A percentile compares a stretch with the other conserved stretches of the same genome.
These are phyloP conservation scores for Mortierella sp. DNA, from an alignment of 371 early-diverging fungal genomes.

Conservation along the genomic window DNA sequence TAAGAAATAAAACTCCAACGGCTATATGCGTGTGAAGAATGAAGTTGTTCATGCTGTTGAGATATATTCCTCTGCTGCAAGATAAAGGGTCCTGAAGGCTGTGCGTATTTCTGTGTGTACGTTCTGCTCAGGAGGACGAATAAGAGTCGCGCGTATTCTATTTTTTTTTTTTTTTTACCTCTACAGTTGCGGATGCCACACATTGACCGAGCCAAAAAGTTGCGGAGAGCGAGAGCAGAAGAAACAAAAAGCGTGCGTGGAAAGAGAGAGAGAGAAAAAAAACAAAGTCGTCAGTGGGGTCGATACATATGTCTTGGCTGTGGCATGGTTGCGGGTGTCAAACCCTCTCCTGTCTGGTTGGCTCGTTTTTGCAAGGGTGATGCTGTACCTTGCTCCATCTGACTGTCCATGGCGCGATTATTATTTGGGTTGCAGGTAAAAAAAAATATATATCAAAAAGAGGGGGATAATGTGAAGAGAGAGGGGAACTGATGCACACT, in stretches of 20 bases:
- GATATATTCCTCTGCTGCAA: no score
- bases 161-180: constrained; percentile 22
- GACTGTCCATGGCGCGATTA: constrained; percentile 45
- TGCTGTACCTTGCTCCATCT: constrained; percentile 54
- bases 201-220: constrained; percentile 3
- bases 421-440: constrained; percentile 15
- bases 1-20: no score
- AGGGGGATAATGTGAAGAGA: neutral
- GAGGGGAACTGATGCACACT: constrained; percentile 2
- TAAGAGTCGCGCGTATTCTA: constrained; percentile 11
- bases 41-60: no score
- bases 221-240: neutral
- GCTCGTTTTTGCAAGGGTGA: neutral
- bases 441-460: constrained; percentile 4
- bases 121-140: constrained; percentile 6
- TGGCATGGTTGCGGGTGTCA: neutral
- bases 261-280: neutral
- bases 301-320: no score
- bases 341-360: neutral
- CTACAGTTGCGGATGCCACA: constrained; percentile 8
- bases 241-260: neutral
- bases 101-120: neutral
- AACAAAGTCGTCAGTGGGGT: neutral
- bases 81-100: neutral
- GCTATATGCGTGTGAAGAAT: no score